phyloP scores from a whole-genome alignment of 768 basidiomycete species.

The Boletus rex-veris region DNA sequence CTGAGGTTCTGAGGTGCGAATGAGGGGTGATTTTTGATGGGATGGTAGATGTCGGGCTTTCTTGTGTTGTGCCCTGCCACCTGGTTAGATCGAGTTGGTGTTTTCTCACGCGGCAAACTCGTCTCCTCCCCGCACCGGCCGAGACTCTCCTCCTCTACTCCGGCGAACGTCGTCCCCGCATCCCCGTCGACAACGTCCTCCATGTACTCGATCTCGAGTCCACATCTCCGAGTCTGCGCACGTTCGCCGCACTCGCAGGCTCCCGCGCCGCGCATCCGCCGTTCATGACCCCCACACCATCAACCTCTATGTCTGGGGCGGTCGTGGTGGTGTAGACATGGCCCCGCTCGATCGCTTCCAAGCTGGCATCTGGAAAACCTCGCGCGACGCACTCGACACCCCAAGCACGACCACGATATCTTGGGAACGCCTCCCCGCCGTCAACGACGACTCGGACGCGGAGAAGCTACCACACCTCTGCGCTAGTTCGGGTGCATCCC shows the following conservation, averaged over 20 bases:
- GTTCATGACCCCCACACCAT: slow-evolving; percentile 16
- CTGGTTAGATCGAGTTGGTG: too few species aligned
- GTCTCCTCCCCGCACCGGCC: too few species aligned
- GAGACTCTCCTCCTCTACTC: slow-evolving; percentile 39
- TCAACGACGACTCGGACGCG: slow-evolving; percentile 26
- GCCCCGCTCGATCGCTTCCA: slow-evolving; percentile 31
- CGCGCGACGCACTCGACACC: slow-evolving; percentile 4
- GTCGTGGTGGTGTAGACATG: slow-evolving; percentile 41
- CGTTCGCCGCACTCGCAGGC: slow-evolving; percentile 8
- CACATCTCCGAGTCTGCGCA: slow-evolving; percentile 11
- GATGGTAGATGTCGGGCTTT: too few species aligned
- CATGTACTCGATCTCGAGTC: slow-evolving; percentile 25
- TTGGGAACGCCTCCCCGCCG: slow-evolving; percentile 32
- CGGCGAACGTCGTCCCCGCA: slow-evolving; percentile 42
- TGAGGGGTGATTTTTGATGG: too few species aligned
- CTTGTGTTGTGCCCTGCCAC: too few species aligned
- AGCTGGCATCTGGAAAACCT: slow-evolving; percentile 30
- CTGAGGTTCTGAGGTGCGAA: too few species aligned
- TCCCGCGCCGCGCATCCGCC: slow-evolving; percentile 16
- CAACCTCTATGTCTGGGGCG: slow-evolving; percentile 43
- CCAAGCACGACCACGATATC: background rate
- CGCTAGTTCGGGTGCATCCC: slow-evolving; percentile 22
- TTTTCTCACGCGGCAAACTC: too few species aligned
- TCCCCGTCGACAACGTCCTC: slow-evolving; percentile 37
- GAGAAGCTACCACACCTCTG: slow-evolving; percentile 38